These are phyloP conservation scores for Penicillium psychrofluorescens DNA, from an alignment of 495 filamentous ascomycete genomes.

Conservation along the genomic window DNA sequence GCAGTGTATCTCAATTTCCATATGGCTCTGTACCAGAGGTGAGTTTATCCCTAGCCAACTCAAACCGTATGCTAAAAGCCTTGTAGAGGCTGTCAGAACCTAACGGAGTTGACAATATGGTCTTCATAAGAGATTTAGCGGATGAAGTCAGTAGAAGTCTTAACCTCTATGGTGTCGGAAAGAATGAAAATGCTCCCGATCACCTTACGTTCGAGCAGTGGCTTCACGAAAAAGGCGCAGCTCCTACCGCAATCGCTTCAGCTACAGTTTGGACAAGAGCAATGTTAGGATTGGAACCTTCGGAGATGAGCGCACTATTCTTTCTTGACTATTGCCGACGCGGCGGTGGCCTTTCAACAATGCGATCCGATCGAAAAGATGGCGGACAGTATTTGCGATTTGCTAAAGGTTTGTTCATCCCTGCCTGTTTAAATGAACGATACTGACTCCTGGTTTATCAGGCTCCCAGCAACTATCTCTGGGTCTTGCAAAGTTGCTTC, in stretches of 20 bases:
- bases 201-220: neutral
- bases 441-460: neutral
- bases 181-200: neutral
- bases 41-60: neutral
- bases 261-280: constrained; percentile 25
- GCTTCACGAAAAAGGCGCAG: neutral
- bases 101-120: too few species aligned
- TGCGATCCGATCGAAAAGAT: constrained; percentile 27
- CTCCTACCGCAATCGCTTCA: neutral
- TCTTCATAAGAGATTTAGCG: too few species aligned
- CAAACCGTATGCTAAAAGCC: too few species aligned
- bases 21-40: neutral
- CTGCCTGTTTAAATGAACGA: constrained; percentile 1
- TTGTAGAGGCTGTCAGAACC: too few species aligned
- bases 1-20: neutral
- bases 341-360: constrained; percentile 24
- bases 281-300: constrained; percentile 31
- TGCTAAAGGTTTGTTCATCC: neutral
- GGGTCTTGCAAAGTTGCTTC: neutral
- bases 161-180: too few species aligned
- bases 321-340: constrained; percentile 38
- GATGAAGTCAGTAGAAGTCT: too few species aligned
- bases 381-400: constrained; percentile 34
- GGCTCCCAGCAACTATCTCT: neutral
- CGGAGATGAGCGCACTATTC: constrained; percentile 30